These are phyloP conservation scores for Elsinoe ampelina DNA, from an alignment of 2,329 filamentous ascomycete species.

Conservation along the genomic window DNA sequence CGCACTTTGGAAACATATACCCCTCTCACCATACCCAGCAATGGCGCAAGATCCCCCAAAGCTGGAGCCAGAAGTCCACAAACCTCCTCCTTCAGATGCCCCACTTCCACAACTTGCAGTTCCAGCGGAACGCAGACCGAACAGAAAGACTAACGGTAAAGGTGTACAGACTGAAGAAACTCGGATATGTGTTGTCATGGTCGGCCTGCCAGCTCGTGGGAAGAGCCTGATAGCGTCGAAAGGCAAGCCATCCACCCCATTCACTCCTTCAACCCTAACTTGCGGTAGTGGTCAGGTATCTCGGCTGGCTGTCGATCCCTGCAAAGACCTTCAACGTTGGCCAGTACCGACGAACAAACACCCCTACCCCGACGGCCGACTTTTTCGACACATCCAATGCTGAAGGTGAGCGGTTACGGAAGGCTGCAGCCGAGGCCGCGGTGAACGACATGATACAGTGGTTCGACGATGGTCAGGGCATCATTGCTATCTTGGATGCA, in stretches of 20 bases:
- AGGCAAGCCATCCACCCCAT: constrained; percentile 48
- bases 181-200: constrained; percentile 97
- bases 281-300: constrained; percentile 52
- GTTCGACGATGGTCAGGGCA: constrained; percentile 68
- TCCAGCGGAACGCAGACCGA: constrained; percentile 14
- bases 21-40: not conserved
- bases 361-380: constrained; percentile 80
- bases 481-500: constrained; percentile 89
- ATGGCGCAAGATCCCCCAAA: constrained; percentile 14
- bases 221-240: constrained; percentile 98
- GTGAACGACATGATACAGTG: constrained; percentile 89
- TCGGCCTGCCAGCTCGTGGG: constrained; percentile 85
- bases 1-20: not conserved
- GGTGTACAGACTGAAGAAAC: constrained; percentile 89
- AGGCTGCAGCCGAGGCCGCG: constrained; percentile 81
- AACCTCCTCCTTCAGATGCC: constrained; percentile 5
- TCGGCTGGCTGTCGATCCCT: constrained; percentile 91
- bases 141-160: constrained; percentile 46
- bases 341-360: constrained; percentile 82
- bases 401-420: constrained; percentile 82
- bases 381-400: constrained; percentile 90
- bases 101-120: constrained; percentile 9
- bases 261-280: not conserved
- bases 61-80: not conserved
- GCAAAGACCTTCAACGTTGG: constrained; percentile 96